phyloP scores from a whole-genome alignment of 768 basidiomycete species.

The Floccularia luteovirens region DNA sequence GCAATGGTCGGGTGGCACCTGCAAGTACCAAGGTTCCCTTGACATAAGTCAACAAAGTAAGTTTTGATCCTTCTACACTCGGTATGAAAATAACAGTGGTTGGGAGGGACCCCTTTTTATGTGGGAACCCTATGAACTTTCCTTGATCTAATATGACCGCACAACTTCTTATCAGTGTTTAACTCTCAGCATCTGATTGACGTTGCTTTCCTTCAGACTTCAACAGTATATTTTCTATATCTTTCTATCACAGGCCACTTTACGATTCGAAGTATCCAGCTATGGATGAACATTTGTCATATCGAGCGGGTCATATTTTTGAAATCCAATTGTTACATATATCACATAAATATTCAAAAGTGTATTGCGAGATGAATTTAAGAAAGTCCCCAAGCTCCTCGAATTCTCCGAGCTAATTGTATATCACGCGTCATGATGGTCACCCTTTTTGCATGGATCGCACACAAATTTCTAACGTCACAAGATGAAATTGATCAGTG shows the following conservation, averaged over 20 bases:
- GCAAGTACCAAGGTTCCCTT: neutral
- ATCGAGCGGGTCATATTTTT: no score
- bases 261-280: no score
- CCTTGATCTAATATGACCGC: slow-evolving; percentile 94
- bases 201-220: no score
- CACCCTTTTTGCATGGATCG: slow-evolving; percentile 95
- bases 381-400: slow-evolving; percentile 79
- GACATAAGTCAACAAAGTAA: slow-evolving; percentile 16
- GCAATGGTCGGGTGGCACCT: neutral
- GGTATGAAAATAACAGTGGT: slow-evolving; percentile 75
- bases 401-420: slow-evolving; percentile 90
- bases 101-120: slow-evolving; percentile 52
- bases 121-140: slow-evolving; percentile 46
- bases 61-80: slow-evolving; percentile 6
- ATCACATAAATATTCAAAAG: no score
- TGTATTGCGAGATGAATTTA: slow-evolving; percentile 16
- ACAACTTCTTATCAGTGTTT: neutral
- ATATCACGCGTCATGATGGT: slow-evolving; percentile 98
- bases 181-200: neutral
- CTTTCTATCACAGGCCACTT: no score
- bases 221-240: no score
- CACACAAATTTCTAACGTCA: slow-evolving; percentile 78
- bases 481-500: slow-evolving; percentile 5
- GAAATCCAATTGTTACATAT: no score
- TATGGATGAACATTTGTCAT: no score